Percentiles rank a stretch among this genome's conserved stretches.
Evolutionary conservation across 2,329 filamentous ascomycete species (phyloP).

Genomic region (Macrophomina tecta): DNA sequence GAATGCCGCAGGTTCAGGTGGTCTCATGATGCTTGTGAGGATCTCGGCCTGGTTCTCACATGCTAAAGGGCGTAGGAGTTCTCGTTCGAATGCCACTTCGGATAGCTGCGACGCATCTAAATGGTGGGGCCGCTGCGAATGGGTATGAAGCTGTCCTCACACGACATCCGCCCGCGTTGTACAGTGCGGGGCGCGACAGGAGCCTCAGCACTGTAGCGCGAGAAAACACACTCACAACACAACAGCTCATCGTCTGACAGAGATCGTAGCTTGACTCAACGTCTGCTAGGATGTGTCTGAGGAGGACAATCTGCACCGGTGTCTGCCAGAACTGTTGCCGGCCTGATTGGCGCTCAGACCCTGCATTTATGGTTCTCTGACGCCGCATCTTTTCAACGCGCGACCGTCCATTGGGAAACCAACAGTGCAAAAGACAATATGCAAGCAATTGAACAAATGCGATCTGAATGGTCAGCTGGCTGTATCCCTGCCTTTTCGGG

Average conservation of each 20-base stretch:
- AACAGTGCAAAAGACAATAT: not conserved
- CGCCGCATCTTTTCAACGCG: not conserved
- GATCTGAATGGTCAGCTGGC: not conserved
- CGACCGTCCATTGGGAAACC: not conserved
- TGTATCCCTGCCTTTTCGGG: not conserved
- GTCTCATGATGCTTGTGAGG: not conserved
- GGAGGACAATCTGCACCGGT: too few relatives aligned
- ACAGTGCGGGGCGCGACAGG: conserved; percentile 5
- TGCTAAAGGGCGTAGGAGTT: not conserved
- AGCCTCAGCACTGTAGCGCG: conserved; percentile 2
- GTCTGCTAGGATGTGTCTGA: too few relatives aligned
- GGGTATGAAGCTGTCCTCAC: conserved; percentile 1
- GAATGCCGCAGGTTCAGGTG: not conserved
- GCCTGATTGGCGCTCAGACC: not conserved
- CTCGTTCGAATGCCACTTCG: not conserved
- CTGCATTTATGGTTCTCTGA: not conserved
- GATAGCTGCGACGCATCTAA: not conserved
- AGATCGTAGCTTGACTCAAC: too few relatives aligned
- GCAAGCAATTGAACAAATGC: not conserved
- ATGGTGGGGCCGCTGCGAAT: not conserved
- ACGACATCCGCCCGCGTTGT: not conserved
- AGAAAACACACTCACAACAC: not conserved
- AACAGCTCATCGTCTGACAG: not conserved
- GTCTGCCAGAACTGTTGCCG: not conserved
- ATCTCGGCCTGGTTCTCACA: not conserved